Evolutionary conservation across 805 yeast genomes (phyloP).

Genomic region (Metschnikowia arizonensis): DNA sequence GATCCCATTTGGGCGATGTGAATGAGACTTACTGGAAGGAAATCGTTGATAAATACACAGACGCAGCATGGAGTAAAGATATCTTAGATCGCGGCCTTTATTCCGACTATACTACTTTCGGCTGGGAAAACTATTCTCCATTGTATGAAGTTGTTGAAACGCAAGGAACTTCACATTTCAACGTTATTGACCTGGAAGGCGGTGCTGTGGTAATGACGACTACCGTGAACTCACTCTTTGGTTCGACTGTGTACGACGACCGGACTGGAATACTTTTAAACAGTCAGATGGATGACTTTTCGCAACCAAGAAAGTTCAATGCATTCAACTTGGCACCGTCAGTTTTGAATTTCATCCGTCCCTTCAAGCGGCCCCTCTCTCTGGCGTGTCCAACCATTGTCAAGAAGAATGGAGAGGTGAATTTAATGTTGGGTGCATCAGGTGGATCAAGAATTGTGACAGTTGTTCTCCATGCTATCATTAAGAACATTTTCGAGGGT

Average conservation of each 20-base stretch:
- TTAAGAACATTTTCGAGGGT: conserved; percentile 57
- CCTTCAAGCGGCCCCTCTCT: conserved; percentile 78
- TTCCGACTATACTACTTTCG: conserved; percentile 50
- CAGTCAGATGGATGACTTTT: conserved; percentile 93
- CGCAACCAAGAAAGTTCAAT: conserved; percentile 63
- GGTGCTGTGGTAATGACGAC: conserved; percentile 87
- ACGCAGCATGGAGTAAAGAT: conserved; percentile 53
- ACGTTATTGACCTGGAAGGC: conserved; percentile 67
- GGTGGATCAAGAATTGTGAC: conserved; percentile 90
- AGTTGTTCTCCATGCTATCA: conserved; percentile 74
- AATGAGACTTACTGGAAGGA: conserved; percentile 25
- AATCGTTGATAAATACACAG: conserved; percentile 41
- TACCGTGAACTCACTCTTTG: conserved; percentile 80
- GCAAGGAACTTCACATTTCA: conserved; percentile 87
- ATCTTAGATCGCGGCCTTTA: conserved; percentile 45
- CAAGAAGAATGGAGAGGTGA: conserved; percentile 28
- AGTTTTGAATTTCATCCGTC: conserved; percentile 67
- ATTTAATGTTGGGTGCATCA: conserved; percentile 76
- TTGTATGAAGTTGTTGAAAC: conserved; percentile 73
- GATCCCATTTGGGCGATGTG: conserved; percentile 80
- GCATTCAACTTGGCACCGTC: conserved; percentile 83
- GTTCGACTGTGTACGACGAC: conserved; percentile 77
- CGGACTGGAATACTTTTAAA: conserved; percentile 79
- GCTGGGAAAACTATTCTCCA: conserved; percentile 76
- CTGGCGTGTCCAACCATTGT: conserved; percentile 74